These are phyloP conservation scores for Litchi chinensis DNA, from an alignment of 345 rosid genomes.

Conservation along the genomic window DNA sequence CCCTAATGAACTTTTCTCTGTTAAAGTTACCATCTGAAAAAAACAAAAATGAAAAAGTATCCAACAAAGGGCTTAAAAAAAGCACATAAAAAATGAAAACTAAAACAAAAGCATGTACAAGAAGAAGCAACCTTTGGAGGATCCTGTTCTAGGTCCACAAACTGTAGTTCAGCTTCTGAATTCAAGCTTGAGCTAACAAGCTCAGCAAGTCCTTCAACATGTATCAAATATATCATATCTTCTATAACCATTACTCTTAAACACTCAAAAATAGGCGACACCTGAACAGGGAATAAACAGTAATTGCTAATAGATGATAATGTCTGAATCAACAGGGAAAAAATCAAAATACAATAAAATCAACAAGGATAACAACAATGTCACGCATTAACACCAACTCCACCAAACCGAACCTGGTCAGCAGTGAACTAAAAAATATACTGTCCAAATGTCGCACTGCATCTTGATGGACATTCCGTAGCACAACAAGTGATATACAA, in stretches of 20 bases:
- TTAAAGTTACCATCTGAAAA: constrained; percentile 60
- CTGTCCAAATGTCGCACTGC: not conserved
- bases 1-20: constrained; percentile 43
- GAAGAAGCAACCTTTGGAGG: constrained; percentile 75
- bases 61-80: constrained; percentile 8
- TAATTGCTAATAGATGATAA: not conserved
- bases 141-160: constrained; percentile 80
- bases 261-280: constrained; percentile 49
- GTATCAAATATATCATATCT: constrained; percentile 87
- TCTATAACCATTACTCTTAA: constrained; percentile 79
- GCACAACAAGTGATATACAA: not conserved
- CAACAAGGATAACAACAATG: not conserved
- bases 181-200: constrained; percentile 59
- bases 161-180: constrained; percentile 48
- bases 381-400: not conserved
- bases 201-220: constrained; percentile 56
- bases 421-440: not conserved
- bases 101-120: not conserved
- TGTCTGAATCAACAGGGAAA: too few relatives aligned
- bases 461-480: not conserved
- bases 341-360: not conserved
- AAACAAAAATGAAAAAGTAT: constrained; percentile 11
- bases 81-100: constrained; percentile 9
- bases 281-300: constrained; percentile 40
- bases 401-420: not conserved